Conservation (phyloP, 2,329 filamentous ascomycete species). For the Dryadomyces quercivorus region DNA sequence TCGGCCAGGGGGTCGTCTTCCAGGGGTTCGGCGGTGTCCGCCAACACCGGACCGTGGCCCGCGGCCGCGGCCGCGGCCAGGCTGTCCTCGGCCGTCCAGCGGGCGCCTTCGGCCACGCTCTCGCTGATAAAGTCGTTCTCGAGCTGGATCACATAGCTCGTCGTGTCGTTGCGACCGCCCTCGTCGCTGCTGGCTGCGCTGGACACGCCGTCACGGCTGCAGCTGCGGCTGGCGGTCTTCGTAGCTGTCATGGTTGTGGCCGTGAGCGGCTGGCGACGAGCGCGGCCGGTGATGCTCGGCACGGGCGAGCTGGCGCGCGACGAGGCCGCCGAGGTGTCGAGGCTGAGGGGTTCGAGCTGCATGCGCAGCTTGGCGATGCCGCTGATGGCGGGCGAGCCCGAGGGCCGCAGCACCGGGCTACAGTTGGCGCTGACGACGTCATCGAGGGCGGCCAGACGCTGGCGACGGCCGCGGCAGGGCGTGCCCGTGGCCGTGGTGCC, state of each 20-base stretch:
- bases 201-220: not conserved
- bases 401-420: slow-evolving; percentile 43
- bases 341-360: slow-evolving; percentile 66
- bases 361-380: slow-evolving; percentile 75
- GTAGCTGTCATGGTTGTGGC: not conserved
- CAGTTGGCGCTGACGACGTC: slow-evolving; percentile 52
- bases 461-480: slow-evolving; percentile 16
- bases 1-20: not conserved
- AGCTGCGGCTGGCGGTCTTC: not conserved
- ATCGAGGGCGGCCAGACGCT: slow-evolving; percentile 30
- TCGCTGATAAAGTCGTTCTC: slow-evolving; percentile 76
- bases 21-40: too few relatives aligned
- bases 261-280: not conserved
- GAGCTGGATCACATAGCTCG: slow-evolving; percentile 75
- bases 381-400: slow-evolving; percentile 43
- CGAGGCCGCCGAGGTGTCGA: slow-evolving; percentile 38
- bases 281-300: not conserved
- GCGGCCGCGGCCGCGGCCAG: not conserved
- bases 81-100: slow-evolving; percentile 6
- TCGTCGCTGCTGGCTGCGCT: slow-evolving; percentile 17
- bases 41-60: too few relatives aligned
- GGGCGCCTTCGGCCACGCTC: slow-evolving; percentile 32
- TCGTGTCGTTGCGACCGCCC: slow-evolving; percentile 56
- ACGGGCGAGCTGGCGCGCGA: slow-evolving; percentile 31
- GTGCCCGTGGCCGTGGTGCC: slow-evolving; percentile 19